Evolutionary conservation across 208 protist species (phyloP).

Genomic region (Vickermania spadyakhi): DNA sequence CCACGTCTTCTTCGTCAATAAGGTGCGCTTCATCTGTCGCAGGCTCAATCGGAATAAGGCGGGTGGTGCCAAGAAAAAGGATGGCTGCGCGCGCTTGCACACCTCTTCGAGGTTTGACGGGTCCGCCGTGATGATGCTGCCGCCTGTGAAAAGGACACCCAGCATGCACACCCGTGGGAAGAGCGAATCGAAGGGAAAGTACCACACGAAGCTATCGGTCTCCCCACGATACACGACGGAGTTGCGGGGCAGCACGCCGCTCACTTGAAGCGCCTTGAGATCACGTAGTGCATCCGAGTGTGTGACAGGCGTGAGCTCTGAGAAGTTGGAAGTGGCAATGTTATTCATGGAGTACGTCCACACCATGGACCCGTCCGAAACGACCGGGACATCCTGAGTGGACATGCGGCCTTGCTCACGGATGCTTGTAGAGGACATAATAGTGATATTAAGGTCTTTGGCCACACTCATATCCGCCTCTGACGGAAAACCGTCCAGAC

Average conservation of each 20-base stretch:
- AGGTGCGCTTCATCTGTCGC: slow-evolving; percentile 46
- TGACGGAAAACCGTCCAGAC: slow-evolving; percentile 41
- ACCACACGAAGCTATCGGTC: slow-evolving; percentile 68
- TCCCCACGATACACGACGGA: slow-evolving; percentile 7
- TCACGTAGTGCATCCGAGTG: slow-evolving; percentile 60
- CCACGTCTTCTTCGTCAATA: slow-evolving; percentile 38
- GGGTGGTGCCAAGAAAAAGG: slow-evolving; percentile 55
- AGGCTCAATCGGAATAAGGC: slow-evolving; percentile 66
- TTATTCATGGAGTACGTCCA: slow-evolving; percentile 67
- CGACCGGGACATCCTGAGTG: slow-evolving; percentile 7
- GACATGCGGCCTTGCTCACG: slow-evolving; percentile 43
- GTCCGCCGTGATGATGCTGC: slow-evolving; percentile 45
- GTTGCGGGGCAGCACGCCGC: slow-evolving; percentile 42
- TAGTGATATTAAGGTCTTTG: slow-evolving; percentile 72
- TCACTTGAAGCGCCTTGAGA: slow-evolving; percentile 48
- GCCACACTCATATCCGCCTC: slow-evolving; percentile 43
- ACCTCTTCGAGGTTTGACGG: slow-evolving; percentile 31
- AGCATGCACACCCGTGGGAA: slow-evolving; percentile 72
- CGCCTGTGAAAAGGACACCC: slow-evolving; percentile 59
- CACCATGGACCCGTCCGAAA: slow-evolving; percentile 12
- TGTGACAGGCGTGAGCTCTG: slow-evolving; percentile 34
- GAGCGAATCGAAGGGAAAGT: slow-evolving; percentile 50
- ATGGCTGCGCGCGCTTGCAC: slow-evolving; percentile 53
- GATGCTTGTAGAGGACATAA: slow-evolving; percentile 54
- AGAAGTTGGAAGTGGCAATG: slow-evolving; percentile 15